Conservation (phyloP, 2,329 filamentous ascomycete species). For the Aspergillus ruber region DNA sequence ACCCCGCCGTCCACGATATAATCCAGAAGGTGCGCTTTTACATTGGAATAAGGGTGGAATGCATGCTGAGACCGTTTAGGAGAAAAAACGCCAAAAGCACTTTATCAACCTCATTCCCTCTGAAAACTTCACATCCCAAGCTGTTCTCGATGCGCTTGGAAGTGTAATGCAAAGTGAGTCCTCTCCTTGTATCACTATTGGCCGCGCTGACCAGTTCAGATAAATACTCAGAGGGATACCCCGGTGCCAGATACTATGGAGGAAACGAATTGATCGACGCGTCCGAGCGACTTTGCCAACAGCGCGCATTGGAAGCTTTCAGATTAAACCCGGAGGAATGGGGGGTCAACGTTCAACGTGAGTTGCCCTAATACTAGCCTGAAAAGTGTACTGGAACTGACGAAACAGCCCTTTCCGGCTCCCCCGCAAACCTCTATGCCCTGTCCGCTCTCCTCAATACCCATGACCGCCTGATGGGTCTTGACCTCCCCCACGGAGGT, state of each 20-base stretch:
- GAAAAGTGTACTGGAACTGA: conserved; percentile 7
- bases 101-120: conserved; percentile 97
- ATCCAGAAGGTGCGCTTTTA: conserved; percentile 67
- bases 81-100: conserved; percentile 93
- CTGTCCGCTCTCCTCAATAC: conserved; percentile 95
- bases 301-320: conserved; percentile 82
- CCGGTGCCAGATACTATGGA: conserved; percentile 91
- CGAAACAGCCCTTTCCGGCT: conserved; percentile 65
- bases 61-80: conserved; percentile 46
- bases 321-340: conserved; percentile 76
- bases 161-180: conserved; percentile 87
- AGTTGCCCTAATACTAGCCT: conserved; percentile 19
- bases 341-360: conserved; percentile 94
- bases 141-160: conserved; percentile 82
- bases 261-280: conserved; percentile 95
- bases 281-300: conserved; percentile 81
- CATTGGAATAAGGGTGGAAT: neutral
- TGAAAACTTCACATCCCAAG: conserved; percentile 92
- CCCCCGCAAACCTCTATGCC: conserved; percentile 69
- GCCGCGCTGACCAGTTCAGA: conserved; percentile 49
- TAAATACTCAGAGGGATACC: conserved; percentile 98
- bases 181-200: conserved; percentile 1
- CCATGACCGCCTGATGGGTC: conserved; percentile 93
- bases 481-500: conserved; percentile 89
- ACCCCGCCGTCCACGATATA: conserved; percentile 80